Conservation (phyloP, 495 filamentous ascomycete species). For the Aspergillus bridgeri region DNA sequence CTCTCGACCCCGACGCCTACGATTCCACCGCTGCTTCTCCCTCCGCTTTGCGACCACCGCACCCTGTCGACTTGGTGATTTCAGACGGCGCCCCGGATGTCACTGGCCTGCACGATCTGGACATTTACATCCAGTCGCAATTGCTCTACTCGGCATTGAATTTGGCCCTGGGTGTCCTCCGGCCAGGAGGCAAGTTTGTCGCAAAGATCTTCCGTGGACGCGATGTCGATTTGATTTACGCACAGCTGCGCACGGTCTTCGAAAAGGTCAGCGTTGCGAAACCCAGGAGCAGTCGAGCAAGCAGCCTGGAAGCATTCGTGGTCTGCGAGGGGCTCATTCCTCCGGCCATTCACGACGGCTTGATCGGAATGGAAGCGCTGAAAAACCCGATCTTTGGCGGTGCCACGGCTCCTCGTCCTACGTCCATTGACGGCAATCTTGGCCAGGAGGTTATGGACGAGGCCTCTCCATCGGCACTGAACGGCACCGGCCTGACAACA, state of each 20-base stretch:
- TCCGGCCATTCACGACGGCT: slow-evolving; percentile 30
- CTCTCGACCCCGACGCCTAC: slow-evolving; percentile 74
- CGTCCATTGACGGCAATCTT: slow-evolving; percentile 56
- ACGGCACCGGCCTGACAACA: neutral
- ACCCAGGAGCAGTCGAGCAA: slow-evolving; percentile 85
- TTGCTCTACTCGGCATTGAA: slow-evolving; percentile 91
- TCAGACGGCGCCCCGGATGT: slow-evolving; percentile 96
- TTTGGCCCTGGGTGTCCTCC: slow-evolving; percentile 84
- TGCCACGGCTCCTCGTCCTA: slow-evolving; percentile 27
- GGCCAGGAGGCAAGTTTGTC: slow-evolving; percentile 91
- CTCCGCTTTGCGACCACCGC: slow-evolving; percentile 45
- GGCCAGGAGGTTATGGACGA: slow-evolving; percentile 57
- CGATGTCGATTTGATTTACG: slow-evolving; percentile 88
- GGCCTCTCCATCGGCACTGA: slow-evolving; percentile 28
- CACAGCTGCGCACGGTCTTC: slow-evolving; percentile 88
- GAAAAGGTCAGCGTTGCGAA: slow-evolving; percentile 85
- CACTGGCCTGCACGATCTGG: slow-evolving; percentile 92
- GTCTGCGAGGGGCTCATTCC: slow-evolving; percentile 86
- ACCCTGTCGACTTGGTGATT: slow-evolving; percentile 86
- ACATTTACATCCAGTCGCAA: slow-evolving; percentile 96
- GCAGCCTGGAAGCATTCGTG: slow-evolving; percentile 93
- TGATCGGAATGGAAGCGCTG: slow-evolving; percentile 40
- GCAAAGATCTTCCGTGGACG: slow-evolving; percentile 95
- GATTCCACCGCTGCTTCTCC: slow-evolving; percentile 46
- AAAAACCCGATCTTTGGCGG: slow-evolving; percentile 46